A percentile compares a stretch with the other conserved stretches of the same genome.
Evolutionary conservation across 148 eudicot genomes (phyloP).

Genomic region (Chenopodium album): DNA sequence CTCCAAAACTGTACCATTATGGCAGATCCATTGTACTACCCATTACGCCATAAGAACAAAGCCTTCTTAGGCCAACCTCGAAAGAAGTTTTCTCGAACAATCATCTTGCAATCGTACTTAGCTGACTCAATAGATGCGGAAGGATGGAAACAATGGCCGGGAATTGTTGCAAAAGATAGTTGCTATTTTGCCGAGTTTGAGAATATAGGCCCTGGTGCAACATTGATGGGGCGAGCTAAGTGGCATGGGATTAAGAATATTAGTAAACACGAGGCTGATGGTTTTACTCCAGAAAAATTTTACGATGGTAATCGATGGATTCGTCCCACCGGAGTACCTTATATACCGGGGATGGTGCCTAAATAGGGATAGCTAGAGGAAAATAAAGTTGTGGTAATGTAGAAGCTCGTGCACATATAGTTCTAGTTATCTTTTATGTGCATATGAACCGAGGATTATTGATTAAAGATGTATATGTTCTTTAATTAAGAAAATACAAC

Average conservation of each 20-base stretch:
- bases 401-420: not conserved
- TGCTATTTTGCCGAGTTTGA: slow-evolving; percentile 47
- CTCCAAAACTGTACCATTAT: slow-evolving; percentile 48
- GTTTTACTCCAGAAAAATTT: slow-evolving; percentile 32
- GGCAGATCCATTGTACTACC: slow-evolving; percentile 24
- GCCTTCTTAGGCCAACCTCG: slow-evolving; percentile 56
- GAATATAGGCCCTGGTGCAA: slow-evolving; percentile 56
- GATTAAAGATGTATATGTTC: no score
- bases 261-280: slow-evolving; percentile 12
- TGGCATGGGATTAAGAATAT: slow-evolving; percentile 57
- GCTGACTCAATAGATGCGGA: slow-evolving; percentile 39
- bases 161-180: slow-evolving; percentile 30
- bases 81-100: slow-evolving; percentile 42
- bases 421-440: no score
- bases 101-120: slow-evolving; percentile 43
- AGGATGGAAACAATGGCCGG: slow-evolving; percentile 57
- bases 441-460: no score
- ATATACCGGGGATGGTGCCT: slow-evolving; percentile 38
- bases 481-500: no score
- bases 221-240: slow-evolving; percentile 30
- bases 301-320: slow-evolving; percentile 51
- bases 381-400: not conserved
- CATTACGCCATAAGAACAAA: slow-evolving; percentile 14
- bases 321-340: slow-evolving; percentile 40
- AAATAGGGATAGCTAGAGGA: not conserved